Evolutionary conservation across 2,329 filamentous ascomycete species (phyloP).

Genomic region (Fusarium sterilihyphosum): DNA sequence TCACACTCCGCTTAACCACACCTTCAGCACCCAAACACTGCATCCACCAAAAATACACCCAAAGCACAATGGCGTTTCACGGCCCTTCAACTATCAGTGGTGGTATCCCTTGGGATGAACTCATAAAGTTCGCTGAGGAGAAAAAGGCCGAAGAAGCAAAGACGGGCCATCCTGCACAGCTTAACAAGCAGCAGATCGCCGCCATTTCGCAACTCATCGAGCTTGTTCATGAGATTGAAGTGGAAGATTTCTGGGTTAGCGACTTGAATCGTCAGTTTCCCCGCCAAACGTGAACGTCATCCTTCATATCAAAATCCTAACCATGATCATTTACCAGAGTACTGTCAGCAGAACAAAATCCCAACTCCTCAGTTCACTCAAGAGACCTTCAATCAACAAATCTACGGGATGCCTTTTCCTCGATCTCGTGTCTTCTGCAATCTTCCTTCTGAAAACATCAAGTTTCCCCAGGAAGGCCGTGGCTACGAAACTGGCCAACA

Average conservation of each 20-base stretch:
- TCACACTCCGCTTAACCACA: background rate
- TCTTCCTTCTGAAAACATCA: slow-evolving; percentile 28
- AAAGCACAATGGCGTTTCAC: background rate
- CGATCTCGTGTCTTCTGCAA: slow-evolving; percentile 44
- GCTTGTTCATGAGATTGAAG: slow-evolving; percentile 42
- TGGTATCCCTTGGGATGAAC: slow-evolving; percentile 28
- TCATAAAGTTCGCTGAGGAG: slow-evolving; percentile 28
- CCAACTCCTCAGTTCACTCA: slow-evolving; percentile 1
- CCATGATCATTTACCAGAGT: slow-evolving; percentile 4
- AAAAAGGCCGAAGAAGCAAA: slow-evolving; percentile 27
- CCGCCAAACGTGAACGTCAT: background rate
- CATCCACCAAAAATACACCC: background rate
- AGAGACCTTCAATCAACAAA: slow-evolving; percentile 25
- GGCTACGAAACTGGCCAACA: slow-evolving; percentile 44
- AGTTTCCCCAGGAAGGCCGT: slow-evolving; percentile 47
- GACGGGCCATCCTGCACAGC: slow-evolving; percentile 45
- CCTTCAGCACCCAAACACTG: background rate
- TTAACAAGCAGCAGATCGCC: slow-evolving; percentile 51
- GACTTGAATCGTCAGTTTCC: slow-evolving; percentile 40
- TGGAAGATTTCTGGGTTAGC: slow-evolving; percentile 46
- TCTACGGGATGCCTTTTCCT: slow-evolving; percentile 21
- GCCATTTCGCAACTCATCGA: slow-evolving; percentile 54
- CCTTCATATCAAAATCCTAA: background rate
- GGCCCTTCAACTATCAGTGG: background rate
- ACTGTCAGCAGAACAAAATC: slow-evolving; percentile 11